A percentile compares a stretch with the other conserved stretches of the same genome.
These are phyloP conservation scores for Lichtheimia corymbifera DNA, from an alignment of 371 early-diverging fungal genomes.

Conservation along the genomic window DNA sequence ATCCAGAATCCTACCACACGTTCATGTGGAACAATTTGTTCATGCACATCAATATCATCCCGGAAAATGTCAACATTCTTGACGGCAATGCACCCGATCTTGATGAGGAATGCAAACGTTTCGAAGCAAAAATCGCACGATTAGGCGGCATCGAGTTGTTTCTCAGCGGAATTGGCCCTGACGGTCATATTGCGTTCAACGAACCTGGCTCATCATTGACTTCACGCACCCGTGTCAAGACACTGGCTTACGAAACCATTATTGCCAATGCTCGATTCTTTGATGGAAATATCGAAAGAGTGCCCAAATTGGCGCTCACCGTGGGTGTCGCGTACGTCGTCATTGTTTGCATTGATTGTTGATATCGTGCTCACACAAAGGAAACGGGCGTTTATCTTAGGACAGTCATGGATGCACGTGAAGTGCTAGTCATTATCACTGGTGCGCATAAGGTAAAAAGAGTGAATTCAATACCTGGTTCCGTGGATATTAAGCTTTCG, in stretches of 20 bases:
- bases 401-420: slow-evolving; percentile 86
- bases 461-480: not conserved
- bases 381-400: not conserved
- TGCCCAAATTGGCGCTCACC: slow-evolving; percentile 71
- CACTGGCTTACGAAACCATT: slow-evolving; percentile 73
- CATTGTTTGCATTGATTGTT: not conserved
- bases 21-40: slow-evolving; percentile 66
- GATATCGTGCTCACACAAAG: not conserved
- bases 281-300: slow-evolving; percentile 68
- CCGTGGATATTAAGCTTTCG: not conserved
- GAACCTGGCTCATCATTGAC: slow-evolving; percentile 72
- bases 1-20: slow-evolving; percentile 63
- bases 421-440: slow-evolving; percentile 78
- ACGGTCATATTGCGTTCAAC: slow-evolving; percentile 76
- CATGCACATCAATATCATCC: slow-evolving; percentile 58
- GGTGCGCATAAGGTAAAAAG: slow-evolving; percentile 69
- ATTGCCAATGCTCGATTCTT: slow-evolving; percentile 74
- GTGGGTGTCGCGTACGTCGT: slow-evolving; percentile 61
- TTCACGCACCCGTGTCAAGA: slow-evolving; percentile 70
- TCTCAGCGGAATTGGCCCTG: slow-evolving; percentile 64
- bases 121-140: slow-evolving; percentile 57
- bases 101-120: slow-evolving; percentile 60
- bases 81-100: slow-evolving; percentile 65
- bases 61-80: slow-evolving; percentile 60
- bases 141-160: slow-evolving; percentile 66